Base-by-base conservation (phyloP, 306 rosid genomes). In the Canavalia gladiata region DNA sequence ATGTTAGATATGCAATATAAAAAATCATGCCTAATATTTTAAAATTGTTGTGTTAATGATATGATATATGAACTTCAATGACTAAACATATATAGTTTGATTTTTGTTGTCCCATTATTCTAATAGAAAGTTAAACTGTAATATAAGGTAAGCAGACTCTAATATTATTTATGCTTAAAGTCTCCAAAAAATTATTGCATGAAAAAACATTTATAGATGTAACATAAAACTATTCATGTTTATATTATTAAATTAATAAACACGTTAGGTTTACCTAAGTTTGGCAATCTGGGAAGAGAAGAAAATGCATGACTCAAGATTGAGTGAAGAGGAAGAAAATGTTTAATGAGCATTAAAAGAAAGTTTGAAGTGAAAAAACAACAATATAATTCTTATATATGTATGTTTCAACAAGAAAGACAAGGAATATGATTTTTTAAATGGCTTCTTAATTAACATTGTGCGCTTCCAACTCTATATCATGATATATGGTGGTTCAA, bases 401-500 rank as follows among this genome's bases (percentile, higher is more conserved):
- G 49, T 11, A 34, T 63, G 49, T 37, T 64, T 64, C 47, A 37
- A 63, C 47, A 63, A 8, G 39, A 29, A 63, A 10, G 25, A 28
- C 7, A 64, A 64, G 69, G 6, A 13, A 35, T 39, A 39, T 35
- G 7, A 11, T 6, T 18, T 30, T n/a, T 62, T 63, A 63, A 13
- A 37, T 63, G 35, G 35, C 46, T 12, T 33, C 3, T 2, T 37
- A 18, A 25, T 33, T 62, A 10, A 35, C 29, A 12, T 63, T 13
- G 47, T 35, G 68, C 29, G 13, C 4, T 60, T 60, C 68, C 55
- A 6, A 63, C 43, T 34, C 41, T 37, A 37, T 50, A 18, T 9
- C 60, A 55, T 55, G 3, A 72, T 42, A 74, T 28, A 74, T 33
- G 18, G 13, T 45, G 29, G 2, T 74, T 74, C n/a, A 57, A 29